These are phyloP conservation scores for Leccinum subtestaceum DNA, from an alignment of 768 basidiomycete genomes.

Conservation along the genomic window DNA sequence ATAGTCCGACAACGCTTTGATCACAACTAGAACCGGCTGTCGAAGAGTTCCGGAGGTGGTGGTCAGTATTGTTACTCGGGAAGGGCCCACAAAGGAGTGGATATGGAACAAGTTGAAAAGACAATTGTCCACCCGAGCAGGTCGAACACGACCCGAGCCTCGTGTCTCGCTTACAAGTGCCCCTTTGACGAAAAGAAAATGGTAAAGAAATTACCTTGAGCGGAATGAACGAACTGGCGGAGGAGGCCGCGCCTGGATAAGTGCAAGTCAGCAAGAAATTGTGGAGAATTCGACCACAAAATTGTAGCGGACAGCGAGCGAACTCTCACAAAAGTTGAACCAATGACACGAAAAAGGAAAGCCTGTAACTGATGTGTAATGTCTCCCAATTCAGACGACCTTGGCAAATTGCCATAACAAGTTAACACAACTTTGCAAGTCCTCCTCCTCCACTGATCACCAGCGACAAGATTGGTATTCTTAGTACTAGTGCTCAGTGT, in stretches of 20 bases:
- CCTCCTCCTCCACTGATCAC: slow-evolving; percentile 15
- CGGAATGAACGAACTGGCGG: slow-evolving; percentile 60
- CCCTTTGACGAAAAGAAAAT: slow-evolving; percentile 8
- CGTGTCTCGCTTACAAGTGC: slow-evolving; percentile 23
- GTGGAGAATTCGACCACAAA: background rate
- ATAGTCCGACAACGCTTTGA: slow-evolving; percentile 21
- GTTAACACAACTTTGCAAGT: slow-evolving; percentile 13
- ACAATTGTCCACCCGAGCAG: slow-evolving; percentile 27
- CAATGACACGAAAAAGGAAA: slow-evolving; percentile 38
- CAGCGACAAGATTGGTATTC: background rate
- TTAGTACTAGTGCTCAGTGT: slow-evolving; percentile 10
- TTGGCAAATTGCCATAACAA: slow-evolving; percentile 30
- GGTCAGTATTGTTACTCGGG: slow-evolving; percentile 18
- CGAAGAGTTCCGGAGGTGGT: slow-evolving; percentile 5
- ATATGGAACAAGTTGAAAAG: slow-evolving; percentile 21
- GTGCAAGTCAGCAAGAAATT: slow-evolving; percentile 12
- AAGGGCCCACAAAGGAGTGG: slow-evolving; percentile 19
- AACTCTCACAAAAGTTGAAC: slow-evolving; percentile 35
- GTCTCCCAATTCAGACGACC: slow-evolving; percentile 40
- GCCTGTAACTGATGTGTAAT: slow-evolving; percentile 42
- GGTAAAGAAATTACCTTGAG: slow-evolving; percentile 43
- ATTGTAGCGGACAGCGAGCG: slow-evolving; percentile 8
- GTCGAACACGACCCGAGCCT: slow-evolving; percentile 17
- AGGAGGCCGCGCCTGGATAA: slow-evolving; percentile 66
- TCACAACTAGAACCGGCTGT: slow-evolving; percentile 28